Evolutionary conservation across 2,329 filamentous ascomycete genomes (phyloP).

Genomic region (Aspergillus arachidicola): DNA sequence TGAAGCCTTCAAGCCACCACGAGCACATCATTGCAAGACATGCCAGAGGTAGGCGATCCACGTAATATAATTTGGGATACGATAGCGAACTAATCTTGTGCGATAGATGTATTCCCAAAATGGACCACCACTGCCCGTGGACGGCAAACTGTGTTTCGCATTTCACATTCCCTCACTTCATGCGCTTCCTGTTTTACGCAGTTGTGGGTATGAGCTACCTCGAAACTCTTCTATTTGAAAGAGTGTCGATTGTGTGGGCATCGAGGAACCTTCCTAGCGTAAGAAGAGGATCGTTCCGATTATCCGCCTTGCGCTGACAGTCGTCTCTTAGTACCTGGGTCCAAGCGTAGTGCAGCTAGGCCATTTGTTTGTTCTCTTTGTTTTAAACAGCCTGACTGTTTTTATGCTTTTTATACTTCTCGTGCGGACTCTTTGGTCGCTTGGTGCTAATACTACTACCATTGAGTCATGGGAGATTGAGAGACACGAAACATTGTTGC

Average conservation of each 20-base stretch:
- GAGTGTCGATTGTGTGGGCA: slow-evolving; percentile 57
- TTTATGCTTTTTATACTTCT: slow-evolving; percentile 60
- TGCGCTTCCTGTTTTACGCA: slow-evolving; percentile 64
- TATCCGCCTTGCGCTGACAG: not conserved
- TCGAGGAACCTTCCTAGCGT: slow-evolving; percentile 60
- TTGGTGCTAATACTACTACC: slow-evolving; percentile 62
- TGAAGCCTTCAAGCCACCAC: slow-evolving; percentile 61
- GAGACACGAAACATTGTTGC: slow-evolving; percentile 49
- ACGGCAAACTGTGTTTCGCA: slow-evolving; percentile 68
- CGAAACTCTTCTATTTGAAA: slow-evolving; percentile 56
- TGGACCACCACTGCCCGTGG: slow-evolving; percentile 71
- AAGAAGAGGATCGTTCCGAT: slow-evolving; percentile 26
- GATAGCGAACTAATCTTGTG: not conserved
- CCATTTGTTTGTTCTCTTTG: slow-evolving; percentile 58
- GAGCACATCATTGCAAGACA: slow-evolving; percentile 67
- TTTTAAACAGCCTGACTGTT: slow-evolving; percentile 59
- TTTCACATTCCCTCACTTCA: slow-evolving; percentile 66
- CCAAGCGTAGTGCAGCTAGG: slow-evolving; percentile 55
- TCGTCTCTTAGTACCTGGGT: slow-evolving; percentile 56
- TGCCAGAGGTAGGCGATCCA: slow-evolving; percentile 56
- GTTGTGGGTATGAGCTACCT: slow-evolving; percentile 61
- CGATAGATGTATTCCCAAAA: slow-evolving; percentile 62
- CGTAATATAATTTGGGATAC: not conserved
- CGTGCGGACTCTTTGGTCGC: slow-evolving; percentile 56
- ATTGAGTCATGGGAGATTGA: slow-evolving; percentile 66